phyloP scores from a whole-genome alignment of 1,284 basidiomycete genomes.

The Leccinum fallax region DNA sequence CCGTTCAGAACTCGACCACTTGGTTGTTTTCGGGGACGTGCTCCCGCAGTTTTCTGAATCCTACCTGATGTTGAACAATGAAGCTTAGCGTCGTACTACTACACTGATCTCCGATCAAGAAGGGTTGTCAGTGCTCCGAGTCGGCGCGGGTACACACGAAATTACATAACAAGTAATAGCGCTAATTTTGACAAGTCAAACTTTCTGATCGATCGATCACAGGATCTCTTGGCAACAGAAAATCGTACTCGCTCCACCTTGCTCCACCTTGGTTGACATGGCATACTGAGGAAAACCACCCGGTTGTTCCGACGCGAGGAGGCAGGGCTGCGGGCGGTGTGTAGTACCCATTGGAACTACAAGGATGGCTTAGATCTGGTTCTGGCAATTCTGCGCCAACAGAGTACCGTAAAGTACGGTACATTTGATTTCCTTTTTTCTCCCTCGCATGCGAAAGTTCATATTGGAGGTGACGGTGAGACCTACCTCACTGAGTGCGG shows the following conservation, averaged over 20 bases:
- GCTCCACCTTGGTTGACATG: neutral
- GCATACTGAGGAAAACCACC: too few relatives aligned
- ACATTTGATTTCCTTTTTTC: too few relatives aligned
- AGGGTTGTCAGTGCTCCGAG: neutral
- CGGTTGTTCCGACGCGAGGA: neutral
- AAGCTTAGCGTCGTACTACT: neutral
- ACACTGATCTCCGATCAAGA: neutral
- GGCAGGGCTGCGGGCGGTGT: neutral
- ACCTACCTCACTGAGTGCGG: too few relatives aligned
- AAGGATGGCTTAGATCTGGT: too few relatives aligned
- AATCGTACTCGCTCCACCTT: neutral
- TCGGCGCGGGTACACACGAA: too few relatives aligned
- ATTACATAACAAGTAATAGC: neutral
- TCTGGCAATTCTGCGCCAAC: too few relatives aligned
- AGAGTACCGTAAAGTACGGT: too few relatives aligned
- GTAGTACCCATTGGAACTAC: too few relatives aligned
- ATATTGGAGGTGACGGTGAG: too few relatives aligned
- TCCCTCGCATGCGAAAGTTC: too few relatives aligned
- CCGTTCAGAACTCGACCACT: neutral
- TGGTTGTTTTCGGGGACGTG: neutral
- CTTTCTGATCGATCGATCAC: neutral
- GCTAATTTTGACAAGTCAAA: neutral
- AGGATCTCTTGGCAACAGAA: neutral
- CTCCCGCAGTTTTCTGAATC: neutral
- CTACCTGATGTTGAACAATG: slow-evolving; percentile 6